phyloP scores from a whole-genome alignment of 2,329 filamentous ascomycete genomes.

The Alternaria panax region DNA sequence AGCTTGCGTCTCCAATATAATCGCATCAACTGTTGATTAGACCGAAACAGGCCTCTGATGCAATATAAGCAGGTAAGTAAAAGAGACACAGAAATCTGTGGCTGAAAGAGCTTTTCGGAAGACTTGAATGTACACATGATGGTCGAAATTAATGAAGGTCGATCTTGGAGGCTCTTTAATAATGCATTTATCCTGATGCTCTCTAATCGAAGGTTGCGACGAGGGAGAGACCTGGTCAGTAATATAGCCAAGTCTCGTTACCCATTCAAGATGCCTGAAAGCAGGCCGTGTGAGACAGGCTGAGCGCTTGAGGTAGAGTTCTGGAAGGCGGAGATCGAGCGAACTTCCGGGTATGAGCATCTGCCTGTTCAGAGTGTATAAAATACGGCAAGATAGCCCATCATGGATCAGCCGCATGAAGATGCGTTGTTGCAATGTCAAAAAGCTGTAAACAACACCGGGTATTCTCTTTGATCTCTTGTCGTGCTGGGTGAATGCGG shows the following conservation, averaged over 20 bases:
- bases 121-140: slow-evolving; percentile 29
- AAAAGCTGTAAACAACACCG: neutral
- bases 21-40: slow-evolving; percentile 11
- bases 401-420: neutral
- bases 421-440: neutral
- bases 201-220: slow-evolving; percentile 18
- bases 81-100: slow-evolving; percentile 21
- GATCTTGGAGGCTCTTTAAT: slow-evolving; percentile 32
- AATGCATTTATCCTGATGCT: slow-evolving; percentile 33
- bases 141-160: slow-evolving; percentile 28
- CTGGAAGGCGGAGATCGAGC: slow-evolving; percentile 25
- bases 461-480: neutral
- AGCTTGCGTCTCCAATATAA: slow-evolving; percentile 8
- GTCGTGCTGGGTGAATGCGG: neutral
- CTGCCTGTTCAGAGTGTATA: neutral
- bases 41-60: slow-evolving; percentile 5
- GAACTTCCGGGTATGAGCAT: slow-evolving; percentile 7
- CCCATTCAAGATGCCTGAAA: slow-evolving; percentile 11
- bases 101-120: slow-evolving; percentile 33
- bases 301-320: slow-evolving; percentile 26
- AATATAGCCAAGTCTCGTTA: slow-evolving; percentile 16
- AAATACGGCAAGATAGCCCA: slow-evolving; percentile 3
- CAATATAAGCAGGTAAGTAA: slow-evolving; percentile 21
- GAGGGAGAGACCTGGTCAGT: slow-evolving; percentile 13
- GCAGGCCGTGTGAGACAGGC: neutral